These are phyloP conservation scores for Colletotrichum lupini DNA, from an alignment of 2,329 filamentous ascomycete species.

Conservation along the genomic window DNA sequence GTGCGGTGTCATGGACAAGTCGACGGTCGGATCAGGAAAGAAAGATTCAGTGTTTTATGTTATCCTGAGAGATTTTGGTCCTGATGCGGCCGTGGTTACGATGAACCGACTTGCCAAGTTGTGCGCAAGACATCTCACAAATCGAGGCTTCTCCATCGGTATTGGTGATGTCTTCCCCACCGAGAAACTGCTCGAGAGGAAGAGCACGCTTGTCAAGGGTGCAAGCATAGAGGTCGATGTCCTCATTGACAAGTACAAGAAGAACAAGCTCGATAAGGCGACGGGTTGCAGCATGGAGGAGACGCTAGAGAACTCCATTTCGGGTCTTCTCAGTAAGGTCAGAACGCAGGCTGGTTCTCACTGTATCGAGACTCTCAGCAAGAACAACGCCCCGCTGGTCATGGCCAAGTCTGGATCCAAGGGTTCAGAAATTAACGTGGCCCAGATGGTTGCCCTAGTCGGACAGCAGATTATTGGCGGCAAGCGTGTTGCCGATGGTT, in stretches of 20 bases:
- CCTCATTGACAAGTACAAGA: slow-evolving; percentile 84
- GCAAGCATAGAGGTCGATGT: slow-evolving; percentile 86
- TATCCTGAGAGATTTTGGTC: slow-evolving; percentile 93
- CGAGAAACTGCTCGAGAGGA: slow-evolving; percentile 74
- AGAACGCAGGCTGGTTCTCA: slow-evolving; percentile 90
- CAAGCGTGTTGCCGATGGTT: slow-evolving; percentile 92
- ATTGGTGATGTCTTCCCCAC: slow-evolving; percentile 95
- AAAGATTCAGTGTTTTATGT: slow-evolving; percentile 99
- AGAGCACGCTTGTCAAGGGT: slow-evolving; percentile 78
- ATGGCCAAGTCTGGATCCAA: slow-evolving; percentile 99
- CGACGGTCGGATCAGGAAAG: slow-evolving; percentile 95
- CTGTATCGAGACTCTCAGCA: slow-evolving; percentile 90
- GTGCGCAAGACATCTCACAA: slow-evolving; percentile 87
- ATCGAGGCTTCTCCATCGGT: slow-evolving; percentile 95
- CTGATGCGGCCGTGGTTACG: slow-evolving; percentile 85
- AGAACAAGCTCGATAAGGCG: slow-evolving; percentile 84
- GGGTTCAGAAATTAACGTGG: slow-evolving; percentile 97
- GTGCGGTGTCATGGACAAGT: slow-evolving; percentile 98
- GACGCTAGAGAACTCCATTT: slow-evolving; percentile 90
- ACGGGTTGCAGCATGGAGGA: slow-evolving; percentile 91
- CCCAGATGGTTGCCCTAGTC: slow-evolving; percentile 97
- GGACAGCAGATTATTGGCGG: slow-evolving; percentile 98
- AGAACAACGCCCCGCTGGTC: slow-evolving; percentile 90
- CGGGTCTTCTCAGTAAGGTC: slow-evolving; percentile 91
- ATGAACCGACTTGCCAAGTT: slow-evolving; percentile 96